Base-by-base conservation (phyloP, 1,139 yeast genomes). In the Nadsonia commutata region DNA sequence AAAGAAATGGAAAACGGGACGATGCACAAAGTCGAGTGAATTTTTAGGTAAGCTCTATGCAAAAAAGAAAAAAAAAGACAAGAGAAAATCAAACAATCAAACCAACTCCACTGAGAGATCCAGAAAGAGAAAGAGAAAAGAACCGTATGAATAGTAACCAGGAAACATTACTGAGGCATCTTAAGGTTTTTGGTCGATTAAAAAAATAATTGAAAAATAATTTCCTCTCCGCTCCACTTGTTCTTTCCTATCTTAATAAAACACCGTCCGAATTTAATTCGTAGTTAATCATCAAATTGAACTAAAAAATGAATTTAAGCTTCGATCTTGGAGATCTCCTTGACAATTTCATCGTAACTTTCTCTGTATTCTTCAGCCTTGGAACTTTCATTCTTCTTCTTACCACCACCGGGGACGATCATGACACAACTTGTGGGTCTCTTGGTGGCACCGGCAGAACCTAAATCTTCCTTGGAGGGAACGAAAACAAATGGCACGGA, bases 341-440 rank as follows among this genome's bases (percentile, higher is more conserved):
- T 86, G 52, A 86, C 95, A 51, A 90, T 78, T 63, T 90, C 98
- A 63, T 93, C 97, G 61, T 74, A 93, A 47, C 78, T 67, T 63
- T 86, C 96, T 66, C 85, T 82, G 72, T 90, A 93, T 60, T 90
- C 97, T 56, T 80, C 90, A 53, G 74, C 69, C 57, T 76, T 73
- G 57, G 84, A 82, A 57, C 81, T 85, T 57, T 78, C 80, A 67
- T 80, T 82, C 67, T 78, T 79, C 58, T 80, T 73, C 68, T 84
- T 83, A 48, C 90, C 90, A 47, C 95, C 94, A 46, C 95, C 95
- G 57, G 98, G 98, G 44, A 88, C 94, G 57, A 93, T 75, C 88
- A 93, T 85, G 40, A 93, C 95, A 64, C 95, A 88, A 38, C 96
- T 85, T 36, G 99, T 93, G 55, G 98, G 98, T 72, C 99, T 80